Evolutionary conservation across 2,329 filamentous ascomycete genomes (phyloP), one percentile per base, ranked within the genome.

Genomic region (Claviceps paspali): DNA sequence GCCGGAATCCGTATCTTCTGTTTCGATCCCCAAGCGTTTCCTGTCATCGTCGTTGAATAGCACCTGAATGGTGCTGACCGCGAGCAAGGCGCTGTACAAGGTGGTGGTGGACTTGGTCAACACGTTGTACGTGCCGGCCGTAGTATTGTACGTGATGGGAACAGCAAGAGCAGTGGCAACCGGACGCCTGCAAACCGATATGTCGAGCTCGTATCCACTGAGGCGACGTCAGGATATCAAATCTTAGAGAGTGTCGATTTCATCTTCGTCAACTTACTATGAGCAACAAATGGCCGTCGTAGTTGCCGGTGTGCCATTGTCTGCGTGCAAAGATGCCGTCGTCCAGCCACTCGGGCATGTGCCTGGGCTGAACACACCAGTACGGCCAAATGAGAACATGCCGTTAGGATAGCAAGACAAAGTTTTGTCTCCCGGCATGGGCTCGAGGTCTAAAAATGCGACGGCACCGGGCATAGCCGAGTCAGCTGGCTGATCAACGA

Each of bases 291-390:
- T 47, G 5, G 57, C 57, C 9, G 55, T 60, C 21, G 52, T 51
- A 31, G 51, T 46, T 9, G 45, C 43, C 35, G 42, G 40, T 22
- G 41, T 40, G 34, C 51, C 47, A 8, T 55, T 48, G 27, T 53
- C 52, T 18, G 54, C 49, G 2, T 43, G 45, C 6, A 59, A 42
- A 12, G 53, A 52, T 23, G 51, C 59, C 3, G 59, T 62, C 6
- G 56, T 60, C 59, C 59, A 62, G 19, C 59, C 56, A 39, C 52
- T 48, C 27, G 59, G 59, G 32, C 59, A 62, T 19, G 55, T 57
- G 2, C 51, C 59, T 8, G 59, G 59, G 34, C 59, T 61, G 26
- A 60, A 62, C 5, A 60, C 52, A 17, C 59, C 59, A 4, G 56
- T 61, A 15, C 52, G 51, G 10, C 49, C 53, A 11, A 50, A 48